Evolutionary conservation across 1,284 basidiomycete species (phyloP).

Genomic region (Athelia sp.): DNA sequence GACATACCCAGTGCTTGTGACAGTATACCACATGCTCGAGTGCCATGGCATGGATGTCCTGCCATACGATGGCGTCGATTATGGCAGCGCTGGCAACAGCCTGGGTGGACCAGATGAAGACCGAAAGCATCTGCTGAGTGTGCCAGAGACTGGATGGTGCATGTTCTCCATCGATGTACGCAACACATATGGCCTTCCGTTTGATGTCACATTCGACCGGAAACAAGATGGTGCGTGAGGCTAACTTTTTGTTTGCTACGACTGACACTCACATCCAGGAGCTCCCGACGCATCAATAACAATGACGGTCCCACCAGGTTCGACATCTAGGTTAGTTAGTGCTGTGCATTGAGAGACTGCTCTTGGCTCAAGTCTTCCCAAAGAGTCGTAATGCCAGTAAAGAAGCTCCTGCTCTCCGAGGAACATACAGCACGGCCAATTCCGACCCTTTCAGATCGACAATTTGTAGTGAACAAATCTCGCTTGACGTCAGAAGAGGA

Average conservation of each 20-base stretch:
- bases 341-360: background rate
- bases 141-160: constrained; percentile 66
- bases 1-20: constrained; percentile 81
- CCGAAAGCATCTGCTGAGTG: constrained; percentile 20
- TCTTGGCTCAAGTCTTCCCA: background rate
- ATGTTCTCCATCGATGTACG: constrained; percentile 83
- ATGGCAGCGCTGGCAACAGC: background rate
- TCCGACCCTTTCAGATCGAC: constrained; percentile 82
- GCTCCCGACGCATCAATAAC: constrained; percentile 32
- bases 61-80: constrained; percentile 39
- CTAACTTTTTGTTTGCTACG: constrained; percentile 6
- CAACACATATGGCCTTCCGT: constrained; percentile 86
- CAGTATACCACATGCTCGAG: constrained; percentile 91
- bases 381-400: constrained; percentile 74
- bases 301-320: constrained; percentile 76
- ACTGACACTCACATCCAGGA: constrained; percentile 24
- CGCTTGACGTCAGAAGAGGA: constrained; percentile 58
- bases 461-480: constrained; percentile 85
- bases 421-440: constrained; percentile 63
- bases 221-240: constrained; percentile 48
- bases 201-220: constrained; percentile 78
- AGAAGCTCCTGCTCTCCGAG: constrained; percentile 57
- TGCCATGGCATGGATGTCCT: constrained; percentile 78
- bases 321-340: constrained; percentile 63
- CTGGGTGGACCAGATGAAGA: background rate